Evolutionary conservation across 2,329 filamentous ascomycete genomes (phyloP), one percentile per base, ranked within the genome.

Genomic region (Cladosporium sp.): DNA sequence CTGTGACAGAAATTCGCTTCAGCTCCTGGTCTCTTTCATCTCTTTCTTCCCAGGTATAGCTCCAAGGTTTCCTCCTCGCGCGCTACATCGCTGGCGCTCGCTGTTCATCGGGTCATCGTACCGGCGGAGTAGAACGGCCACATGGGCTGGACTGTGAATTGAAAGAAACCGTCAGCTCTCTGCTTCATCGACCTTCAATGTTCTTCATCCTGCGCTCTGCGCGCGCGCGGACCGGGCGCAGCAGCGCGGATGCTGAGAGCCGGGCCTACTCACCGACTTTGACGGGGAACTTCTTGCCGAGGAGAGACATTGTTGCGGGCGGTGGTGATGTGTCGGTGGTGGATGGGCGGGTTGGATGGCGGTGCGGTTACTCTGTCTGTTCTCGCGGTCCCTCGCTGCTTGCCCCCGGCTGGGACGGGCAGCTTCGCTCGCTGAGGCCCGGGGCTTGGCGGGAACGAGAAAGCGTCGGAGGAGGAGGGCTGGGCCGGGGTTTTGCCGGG

Each of bases 61-160:
- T 28, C 22, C 31, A 16, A 35, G 9, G 22, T 7, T n/a, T 14
- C 46, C 46, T 40, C 14, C 42, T 31, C 28, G 37, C 38, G 46
- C 46, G 33, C 44, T 19, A 13, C 14, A 33, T 43, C 37, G 31
- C n/a, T 28, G 22, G 5, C 22, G 22, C 22, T 28, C 22, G 22
- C 22, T 28, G 14, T 5, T 43, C 28, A 33, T 28, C 16, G 42
- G 40, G n/a, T 14, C 33, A 42, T 43, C 64, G 43, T 93, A 95
- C 92, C 90, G 72, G 92, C 92, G 74, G 81, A 80, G 80, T 91
- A 93, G 83, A 97, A 97, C 65, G 92, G 92, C 73, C 83, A 84
- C 85, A 95, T 85, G 66, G 92, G 90, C 80, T 83, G 82, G 77
- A 89, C 92, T 97, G 70, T 72, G 68, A 28, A 63, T 41, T 43